Conservation (phyloP, 805 yeast species). For the Dipodascopsis tothii region DNA sequence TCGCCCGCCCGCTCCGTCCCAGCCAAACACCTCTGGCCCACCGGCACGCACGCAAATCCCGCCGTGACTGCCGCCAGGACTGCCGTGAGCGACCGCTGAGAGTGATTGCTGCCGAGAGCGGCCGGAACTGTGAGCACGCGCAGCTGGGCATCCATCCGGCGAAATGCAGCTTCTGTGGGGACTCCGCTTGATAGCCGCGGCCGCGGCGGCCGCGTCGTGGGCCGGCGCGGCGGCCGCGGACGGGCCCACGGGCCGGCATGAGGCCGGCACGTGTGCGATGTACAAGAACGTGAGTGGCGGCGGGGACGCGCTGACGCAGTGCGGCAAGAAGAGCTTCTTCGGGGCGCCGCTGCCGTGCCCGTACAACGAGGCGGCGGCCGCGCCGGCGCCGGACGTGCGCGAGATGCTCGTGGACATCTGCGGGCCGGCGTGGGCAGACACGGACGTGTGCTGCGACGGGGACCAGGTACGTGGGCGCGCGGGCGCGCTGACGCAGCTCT, state of each 20-base stretch:
- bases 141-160: no score
- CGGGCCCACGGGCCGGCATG: slow-evolving; percentile 28
- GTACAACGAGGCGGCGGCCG: slow-evolving; percentile 42
- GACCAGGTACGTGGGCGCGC: slow-evolving; percentile 42
- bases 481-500: slow-evolving; percentile 19
- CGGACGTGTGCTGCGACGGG: slow-evolving; percentile 60
- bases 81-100: no score
- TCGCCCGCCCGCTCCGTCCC: no score
- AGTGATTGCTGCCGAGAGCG: no score
- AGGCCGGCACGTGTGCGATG: slow-evolving; percentile 47
- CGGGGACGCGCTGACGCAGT: slow-evolving; percentile 28
- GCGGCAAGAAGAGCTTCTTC: slow-evolving; percentile 75
- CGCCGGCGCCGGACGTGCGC: slow-evolving; percentile 40
- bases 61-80: no score
- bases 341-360: slow-evolving; percentile 80
- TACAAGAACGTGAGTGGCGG: slow-evolving; percentile 36
- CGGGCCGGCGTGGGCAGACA: slow-evolving; percentile 57
- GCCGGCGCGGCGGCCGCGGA: slow-evolving; percentile 1
- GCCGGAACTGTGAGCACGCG: no score
- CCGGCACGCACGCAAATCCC: no score
- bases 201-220: no score
- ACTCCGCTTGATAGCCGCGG: no score
- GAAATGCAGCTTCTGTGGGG: no score
- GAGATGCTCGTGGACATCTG: slow-evolving; percentile 52
- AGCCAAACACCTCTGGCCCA: no score